phyloP scores from a whole-genome alignment of 352 stramenopile species.

The Pythium guiyangense region DNA sequence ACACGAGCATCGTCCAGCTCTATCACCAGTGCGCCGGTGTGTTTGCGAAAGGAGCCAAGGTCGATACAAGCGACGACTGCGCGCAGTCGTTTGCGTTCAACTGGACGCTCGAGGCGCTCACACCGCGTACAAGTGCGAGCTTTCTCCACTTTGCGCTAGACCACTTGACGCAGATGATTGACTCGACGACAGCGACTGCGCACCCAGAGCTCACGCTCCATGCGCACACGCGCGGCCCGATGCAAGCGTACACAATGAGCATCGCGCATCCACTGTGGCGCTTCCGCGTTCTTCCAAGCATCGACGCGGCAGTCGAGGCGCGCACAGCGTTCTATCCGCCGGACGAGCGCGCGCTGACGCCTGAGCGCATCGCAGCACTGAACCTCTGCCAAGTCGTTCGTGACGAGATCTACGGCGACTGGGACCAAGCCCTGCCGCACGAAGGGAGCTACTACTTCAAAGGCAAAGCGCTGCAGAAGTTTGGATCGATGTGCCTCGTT shows the following conservation, averaged over 20 bases:
- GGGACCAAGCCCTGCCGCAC: constrained; percentile 37
- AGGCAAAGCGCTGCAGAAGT: constrained; percentile 75
- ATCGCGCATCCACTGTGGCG: constrained; percentile 26
- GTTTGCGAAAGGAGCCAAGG: constrained; percentile 27
- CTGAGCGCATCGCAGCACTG: constrained; percentile 27
- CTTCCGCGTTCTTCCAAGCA: constrained; percentile 37
- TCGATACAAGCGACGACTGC: constrained; percentile 15
- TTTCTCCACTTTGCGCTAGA: constrained; percentile 71
- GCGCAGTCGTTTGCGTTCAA: constrained; percentile 56
- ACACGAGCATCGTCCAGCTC: constrained; percentile 44
- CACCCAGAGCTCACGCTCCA: constrained; percentile 55
- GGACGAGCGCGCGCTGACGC: constrained; percentile 17
- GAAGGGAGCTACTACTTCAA: constrained; percentile 86
- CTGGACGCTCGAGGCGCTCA: constrained; percentile 32
- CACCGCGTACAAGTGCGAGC: background rate
- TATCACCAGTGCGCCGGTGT: constrained; percentile 57
- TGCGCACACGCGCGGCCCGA: constrained; percentile 65
- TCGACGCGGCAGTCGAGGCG: constrained; percentile 34
- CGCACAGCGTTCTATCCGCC: constrained; percentile 53
- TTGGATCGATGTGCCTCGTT: constrained; percentile 72
- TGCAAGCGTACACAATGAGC: constrained; percentile 46
- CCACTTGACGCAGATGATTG: constrained; percentile 55
- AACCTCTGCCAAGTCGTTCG: constrained; percentile 38
- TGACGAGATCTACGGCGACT: constrained; percentile 69
- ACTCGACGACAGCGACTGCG: constrained; percentile 25